Evolutionary conservation across 2,329 filamentous ascomycete genomes (phyloP).

Genomic region (Calonectria leucothoes): DNA sequence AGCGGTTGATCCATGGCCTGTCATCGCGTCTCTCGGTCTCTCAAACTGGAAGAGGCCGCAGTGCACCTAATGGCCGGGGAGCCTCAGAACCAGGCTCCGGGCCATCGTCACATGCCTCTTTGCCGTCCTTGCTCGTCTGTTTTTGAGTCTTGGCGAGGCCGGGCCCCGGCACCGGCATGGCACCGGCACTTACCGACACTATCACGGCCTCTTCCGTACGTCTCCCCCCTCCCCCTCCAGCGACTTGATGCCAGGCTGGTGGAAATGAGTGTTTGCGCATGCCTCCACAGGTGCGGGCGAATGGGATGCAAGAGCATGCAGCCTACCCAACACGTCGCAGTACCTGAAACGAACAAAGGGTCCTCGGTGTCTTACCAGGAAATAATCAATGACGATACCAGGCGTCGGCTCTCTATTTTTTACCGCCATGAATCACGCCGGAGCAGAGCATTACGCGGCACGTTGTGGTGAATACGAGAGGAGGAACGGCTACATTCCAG

Average conservation of each 20-base stretch:
- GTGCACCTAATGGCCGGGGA: neutral
- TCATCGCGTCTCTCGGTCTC: neutral
- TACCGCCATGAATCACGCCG: neutral
- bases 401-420: neutral
- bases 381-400: neutral
- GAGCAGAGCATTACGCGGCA: neutral
- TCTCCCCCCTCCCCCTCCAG: neutral
- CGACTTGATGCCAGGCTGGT: neutral
- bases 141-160: neutral
- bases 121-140: neutral
- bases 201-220: neutral
- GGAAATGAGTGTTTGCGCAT: neutral
- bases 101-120: neutral
- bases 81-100: neutral
- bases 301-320: neutral
- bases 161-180: too few relatives aligned
- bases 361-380: neutral
- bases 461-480: neutral
- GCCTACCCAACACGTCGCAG: neutral
- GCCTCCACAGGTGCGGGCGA: neutral
- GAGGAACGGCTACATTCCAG: neutral
- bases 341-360: neutral
- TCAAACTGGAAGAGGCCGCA: neutral
- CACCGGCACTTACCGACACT: neutral
- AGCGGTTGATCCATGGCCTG: neutral